A percentile compares a stretch with the other conserved stretches of the same genome.
phyloP scores from a whole-genome alignment of 2,329 filamentous ascomycete species.

The Pseudogymnoascus sp. region DNA sequence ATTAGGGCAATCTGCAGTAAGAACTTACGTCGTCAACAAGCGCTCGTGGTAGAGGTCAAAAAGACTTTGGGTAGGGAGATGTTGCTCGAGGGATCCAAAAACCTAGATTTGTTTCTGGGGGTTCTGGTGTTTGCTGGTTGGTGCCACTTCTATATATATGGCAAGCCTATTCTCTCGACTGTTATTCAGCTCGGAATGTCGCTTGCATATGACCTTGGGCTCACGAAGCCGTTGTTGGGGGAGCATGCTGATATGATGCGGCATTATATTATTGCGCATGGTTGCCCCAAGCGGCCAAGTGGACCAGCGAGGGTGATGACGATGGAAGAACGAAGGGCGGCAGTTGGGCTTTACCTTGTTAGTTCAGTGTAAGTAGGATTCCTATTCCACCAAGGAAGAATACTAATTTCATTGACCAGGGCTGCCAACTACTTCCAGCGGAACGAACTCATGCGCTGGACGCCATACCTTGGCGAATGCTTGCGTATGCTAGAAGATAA shows the following conservation, averaged over 20 bases:
- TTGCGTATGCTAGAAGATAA: neutral
- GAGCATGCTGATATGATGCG: neutral
- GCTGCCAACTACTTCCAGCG: conserved; percentile 12
- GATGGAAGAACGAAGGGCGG: conserved; percentile 14
- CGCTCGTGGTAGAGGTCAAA: neutral
- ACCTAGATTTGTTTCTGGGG: neutral
- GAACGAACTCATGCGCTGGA: conserved; percentile 15
- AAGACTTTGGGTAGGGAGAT: neutral
- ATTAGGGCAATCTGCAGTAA: neutral
- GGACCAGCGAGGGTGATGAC: neutral
- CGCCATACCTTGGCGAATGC: conserved; percentile 14
- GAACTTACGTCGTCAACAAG: neutral
- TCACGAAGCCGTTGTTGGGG: neutral
- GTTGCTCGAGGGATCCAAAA: neutral
- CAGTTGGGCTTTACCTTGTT: conserved; percentile 10
- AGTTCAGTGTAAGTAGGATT: conserved; percentile 11
- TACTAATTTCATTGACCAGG: neutral
- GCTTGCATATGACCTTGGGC: neutral
- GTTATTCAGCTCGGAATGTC: conserved; percentile 1
- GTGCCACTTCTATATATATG: conserved; percentile 1
- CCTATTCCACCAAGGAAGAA: neutral
- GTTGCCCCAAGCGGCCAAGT: neutral
- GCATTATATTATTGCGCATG: neutral
- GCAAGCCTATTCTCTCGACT: neutral
- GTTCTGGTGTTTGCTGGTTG: neutral